Evolutionary conservation across 345 rosid genomes (phyloP), one percentile per base, ranked within the genome.

Genomic region (Euphorbia pulcherrima): DNA sequence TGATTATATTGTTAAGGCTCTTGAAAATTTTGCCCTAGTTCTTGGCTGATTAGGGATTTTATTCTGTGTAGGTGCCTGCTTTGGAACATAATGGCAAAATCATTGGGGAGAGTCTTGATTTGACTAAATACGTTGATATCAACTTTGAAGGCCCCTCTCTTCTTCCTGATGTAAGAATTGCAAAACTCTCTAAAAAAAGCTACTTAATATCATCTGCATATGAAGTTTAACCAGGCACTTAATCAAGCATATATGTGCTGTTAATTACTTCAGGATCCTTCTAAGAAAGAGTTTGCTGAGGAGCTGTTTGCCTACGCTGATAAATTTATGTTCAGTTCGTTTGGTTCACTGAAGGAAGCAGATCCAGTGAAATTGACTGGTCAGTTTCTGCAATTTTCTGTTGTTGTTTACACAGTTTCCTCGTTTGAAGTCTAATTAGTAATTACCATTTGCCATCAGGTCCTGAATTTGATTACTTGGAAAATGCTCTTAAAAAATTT

Each of bases 71-170:
- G 98, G 97, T 93, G 51, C 97, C 97, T 33, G 78, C 98, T 5
- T 74, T 93, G 80, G 98, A 93, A 72, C 99, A 93, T 81, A 81
- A 93, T 72, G 90, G 96, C 5, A 89, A 91, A 80, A 40, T 91
- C 55, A 89, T 73, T 18, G 97, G 97, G 33, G 97, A 93, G 83
- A 89, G 97, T 83, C 81, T 93, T 20, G 94, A 93, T 71, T 75
- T 93, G 81, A 75, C 89, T 51, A 85, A 84, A 65, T 93, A 91
- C 66, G 47, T 91, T 7, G 94, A 93, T n/a, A 74, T 70, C 82
- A 90, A 84, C 80, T 93, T 93, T 41, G 91, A 90, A 60, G 98
- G 97, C 47, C 88, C 92, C 73, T 84, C 92, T 1, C 86, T 93
- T 33, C 69, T 69, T 68, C 94, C 94, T 0, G 65, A 78, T 65